phyloP scores from a whole-genome alignment of 2,329 filamentous ascomycete species.

The Allantophomopsis lycopodina region DNA sequence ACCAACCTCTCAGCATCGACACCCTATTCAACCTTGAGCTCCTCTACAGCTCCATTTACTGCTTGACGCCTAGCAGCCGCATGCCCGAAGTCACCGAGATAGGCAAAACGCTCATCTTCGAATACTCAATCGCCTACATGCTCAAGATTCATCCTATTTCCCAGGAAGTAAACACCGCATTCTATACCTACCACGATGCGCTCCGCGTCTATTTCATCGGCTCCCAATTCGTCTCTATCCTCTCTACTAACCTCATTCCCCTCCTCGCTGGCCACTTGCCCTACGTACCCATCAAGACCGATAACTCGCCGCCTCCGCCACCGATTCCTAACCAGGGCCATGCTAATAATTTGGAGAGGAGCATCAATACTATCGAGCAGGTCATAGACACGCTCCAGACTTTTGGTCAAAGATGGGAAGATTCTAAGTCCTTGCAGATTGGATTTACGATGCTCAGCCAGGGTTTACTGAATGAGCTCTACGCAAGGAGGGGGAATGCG shows the following conservation, averaged over 20 bases:
- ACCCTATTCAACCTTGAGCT: slow-evolving; percentile 78
- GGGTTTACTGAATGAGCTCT: slow-evolving; percentile 2
- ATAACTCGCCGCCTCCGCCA: slow-evolving; percentile 22
- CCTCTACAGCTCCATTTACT: slow-evolving; percentile 83
- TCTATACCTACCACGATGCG: slow-evolving; percentile 80
- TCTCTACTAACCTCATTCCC: slow-evolving; percentile 24
- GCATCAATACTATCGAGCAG: slow-evolving; percentile 37
- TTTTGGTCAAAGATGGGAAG: slow-evolving; percentile 47
- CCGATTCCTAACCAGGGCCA: slow-evolving; percentile 27
- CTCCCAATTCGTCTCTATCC: slow-evolving; percentile 45
- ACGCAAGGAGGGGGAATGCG: too few relatives aligned
- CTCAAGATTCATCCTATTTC: slow-evolving; percentile 58
- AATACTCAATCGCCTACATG: slow-evolving; percentile 74
- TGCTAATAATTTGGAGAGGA: slow-evolving; percentile 38
- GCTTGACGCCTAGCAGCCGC: slow-evolving; percentile 66
- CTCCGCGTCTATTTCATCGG: slow-evolving; percentile 69
- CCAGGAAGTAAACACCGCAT: slow-evolving; percentile 40
- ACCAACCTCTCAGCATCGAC: slow-evolving; percentile 49
- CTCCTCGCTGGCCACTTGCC: slow-evolving; percentile 29
- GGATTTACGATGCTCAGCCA: slow-evolving; percentile 30
- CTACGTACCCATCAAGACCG: slow-evolving; percentile 15
- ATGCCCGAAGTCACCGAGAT: slow-evolving; percentile 63
- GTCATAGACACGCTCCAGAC: slow-evolving; percentile 37
- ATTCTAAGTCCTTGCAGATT: slow-evolving; percentile 36
- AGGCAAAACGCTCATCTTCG: slow-evolving; percentile 70